Evolutionary conservation across 805 yeast genomes (phyloP), one percentile per base, ranked within the genome.

Genomic region (Nakazawaea ambrosiae): DNA sequence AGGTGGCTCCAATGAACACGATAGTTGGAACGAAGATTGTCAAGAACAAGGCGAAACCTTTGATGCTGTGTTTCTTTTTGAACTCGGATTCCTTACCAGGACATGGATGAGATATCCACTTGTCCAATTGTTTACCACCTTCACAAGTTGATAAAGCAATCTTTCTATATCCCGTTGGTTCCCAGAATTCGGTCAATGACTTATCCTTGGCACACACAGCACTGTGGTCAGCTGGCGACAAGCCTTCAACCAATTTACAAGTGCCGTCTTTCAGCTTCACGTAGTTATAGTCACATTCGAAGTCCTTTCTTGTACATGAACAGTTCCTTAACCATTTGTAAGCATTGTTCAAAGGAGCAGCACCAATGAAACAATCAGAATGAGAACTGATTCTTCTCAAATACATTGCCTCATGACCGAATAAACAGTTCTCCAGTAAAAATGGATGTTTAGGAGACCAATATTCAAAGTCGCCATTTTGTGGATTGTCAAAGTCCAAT

Each of bases 251-350:
- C 28, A 88, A 70, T 53, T 76, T 76, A 63, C 98, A 92, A 3
- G 92, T 82, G 16, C 95, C 95, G 52, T 87, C 96, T 1, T 52
- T 46, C 35, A 78, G 78, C 42, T 81, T 69, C 40, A 60, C 73
- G 57, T 68, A 89, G 59, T 89, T 89, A 64, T 78, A 86, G 57
- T 92, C 98, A 70, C 98, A 92, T 58, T 92, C 98, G 53, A 65
- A 92, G 52, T 90, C 98, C 36, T 73, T 71, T 57, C 96, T 73
- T 0, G 92, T 70, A 63, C 98, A 92, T 1, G 81, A 54, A 62
- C 98, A 92, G 55, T 84, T 79, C 42, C 75, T 65, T 9, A 71
- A 54, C 10, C 71, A 64, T 45, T 68, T 70, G 51, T 66, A 73
- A 1, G 84, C 88, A 20, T 72, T 63, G 20, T 62, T 54, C 29